Evolutionary conservation across 2,329 filamentous ascomycete species (phyloP).

Genomic region (Aspergillus tanneri): DNA sequence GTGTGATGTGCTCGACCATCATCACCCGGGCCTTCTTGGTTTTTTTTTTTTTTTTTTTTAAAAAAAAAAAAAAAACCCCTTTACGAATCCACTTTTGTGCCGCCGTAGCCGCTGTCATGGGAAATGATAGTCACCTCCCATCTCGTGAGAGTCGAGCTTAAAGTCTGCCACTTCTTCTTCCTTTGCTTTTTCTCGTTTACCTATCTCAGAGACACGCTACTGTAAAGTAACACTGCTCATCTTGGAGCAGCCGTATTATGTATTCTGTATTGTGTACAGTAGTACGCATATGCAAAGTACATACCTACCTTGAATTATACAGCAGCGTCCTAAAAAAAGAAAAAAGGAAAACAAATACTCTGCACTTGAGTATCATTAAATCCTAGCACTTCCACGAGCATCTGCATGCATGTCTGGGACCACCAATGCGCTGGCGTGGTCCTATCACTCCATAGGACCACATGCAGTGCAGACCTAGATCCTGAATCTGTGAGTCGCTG

Average conservation of each 20-base stretch:
- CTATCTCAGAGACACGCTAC: too few species aligned
- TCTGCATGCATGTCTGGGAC: constrained; percentile 10
- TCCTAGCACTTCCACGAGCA: constrained; percentile 11
- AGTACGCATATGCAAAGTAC: neutral
- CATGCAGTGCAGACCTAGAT: neutral
- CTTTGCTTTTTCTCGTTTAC: too few species aligned
- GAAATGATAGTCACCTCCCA: too few species aligned
- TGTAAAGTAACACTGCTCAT: too few species aligned
- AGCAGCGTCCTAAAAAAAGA: neutral
- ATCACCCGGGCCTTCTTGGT: neutral
- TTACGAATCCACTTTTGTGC: too few species aligned
- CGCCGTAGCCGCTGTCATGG: too few species aligned
- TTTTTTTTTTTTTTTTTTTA: neutral
- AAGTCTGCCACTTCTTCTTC: too few species aligned
- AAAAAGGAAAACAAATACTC: neutral
- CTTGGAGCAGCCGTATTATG: too few species aligned
- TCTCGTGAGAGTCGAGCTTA: too few species aligned
- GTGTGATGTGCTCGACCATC: neutral
- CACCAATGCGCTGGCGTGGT: constrained; percentile 3
- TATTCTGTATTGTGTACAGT: neutral
- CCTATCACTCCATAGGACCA: neutral
- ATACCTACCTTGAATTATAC: neutral
- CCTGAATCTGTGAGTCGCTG: neutral
- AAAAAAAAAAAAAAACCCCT: too few species aligned
- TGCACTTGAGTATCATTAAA: too few species aligned